phyloP scores from a whole-genome alignment of 1,284 basidiomycete genomes.

The Gymnopus androsaceus region DNA sequence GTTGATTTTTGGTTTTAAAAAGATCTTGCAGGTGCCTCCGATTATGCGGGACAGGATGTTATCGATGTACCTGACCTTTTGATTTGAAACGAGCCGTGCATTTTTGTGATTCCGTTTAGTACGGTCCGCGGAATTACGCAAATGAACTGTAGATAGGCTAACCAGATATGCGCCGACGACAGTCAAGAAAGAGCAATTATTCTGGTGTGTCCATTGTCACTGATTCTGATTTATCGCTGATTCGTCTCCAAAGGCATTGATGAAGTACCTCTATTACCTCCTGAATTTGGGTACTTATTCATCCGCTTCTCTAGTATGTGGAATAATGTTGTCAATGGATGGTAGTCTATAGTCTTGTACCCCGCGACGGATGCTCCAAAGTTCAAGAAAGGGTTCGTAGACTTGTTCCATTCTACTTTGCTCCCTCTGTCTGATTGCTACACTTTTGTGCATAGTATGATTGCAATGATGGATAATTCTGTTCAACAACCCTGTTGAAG shows the following conservation, averaged over 20 bases:
- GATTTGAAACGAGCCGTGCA: too few relatives aligned
- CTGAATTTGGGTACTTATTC: too few relatives aligned
- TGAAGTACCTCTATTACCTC: constrained; percentile 7
- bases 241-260: neutral
- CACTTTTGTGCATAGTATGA: constrained; percentile 40
- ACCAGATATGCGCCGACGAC: constrained; percentile 70
- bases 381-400: constrained; percentile 50
- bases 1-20: too few relatives aligned
- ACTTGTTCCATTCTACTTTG: neutral
- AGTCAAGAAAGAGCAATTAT: constrained; percentile 67
- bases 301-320: constrained; percentile 52
- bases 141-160: constrained; percentile 55
- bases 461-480: constrained; percentile 73
- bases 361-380: constrained; percentile 65
- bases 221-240: neutral
- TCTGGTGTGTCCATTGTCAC: constrained; percentile 41
- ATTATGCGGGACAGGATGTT: constrained; percentile 60
- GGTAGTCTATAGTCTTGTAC: constrained; percentile 72
- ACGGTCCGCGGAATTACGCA: too few relatives aligned
- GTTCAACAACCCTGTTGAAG: too few relatives aligned
- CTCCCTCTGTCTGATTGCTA: neutral
- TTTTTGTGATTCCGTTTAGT: too few relatives aligned
- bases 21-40: constrained; percentile 68
- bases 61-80: neutral
- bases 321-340: constrained; percentile 71